Base-by-base conservation (phyloP, 176 grass and related monocot species). In the Thalia dealbata region DNA sequence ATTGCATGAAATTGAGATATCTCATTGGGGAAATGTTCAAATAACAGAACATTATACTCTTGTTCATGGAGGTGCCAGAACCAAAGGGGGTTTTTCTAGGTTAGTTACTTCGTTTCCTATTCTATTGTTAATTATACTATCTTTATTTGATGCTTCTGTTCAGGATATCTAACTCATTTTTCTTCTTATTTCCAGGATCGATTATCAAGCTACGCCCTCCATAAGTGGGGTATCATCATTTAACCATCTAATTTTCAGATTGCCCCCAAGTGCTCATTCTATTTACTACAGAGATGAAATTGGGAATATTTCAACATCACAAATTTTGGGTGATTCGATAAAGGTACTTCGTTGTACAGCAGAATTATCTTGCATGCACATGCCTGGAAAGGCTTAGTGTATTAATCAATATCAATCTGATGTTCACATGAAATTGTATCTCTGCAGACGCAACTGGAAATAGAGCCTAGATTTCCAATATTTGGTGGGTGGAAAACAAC, bases 261-360 rank as follows among this genome's bases (percentile, higher is more conserved):
- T 99, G 83, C 90, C 87, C 74, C 83, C 90, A 82, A 88, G 79
- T 64, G 95, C 90, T 7, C 87, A 99, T 73, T 99, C 95, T 72
- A 92, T 99, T 75, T 99, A 99, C 66, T 99, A 93, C 79, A 93
- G 95, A 86, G 95, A 99, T 86, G 95, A 99, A 86, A 99, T 99
- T 2, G 95, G 95, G 66, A 99, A 99, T 64, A 99, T 99, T 88
- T 99, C 95, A 24, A 99, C 95, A 76, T 99, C 95, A 51, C 85
- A 91, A 71, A 50, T 99, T 14, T 99, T 87, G 95, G 83, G 87
- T 84, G 95, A 99, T 83, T 88, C 90, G 70, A 92, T 78, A 83
- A 99, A 86, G 84, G 95, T 93, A 82, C 67, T 74, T 10, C 32
- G 21, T 64, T 61, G 18, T 55, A 29, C 45, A 80, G 18, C 21